A percentile compares a stretch with the other conserved stretches of the same genome.
These are phyloP conservation scores for Daldinia decipiens DNA, from an alignment of 495 filamentous ascomycete species.

Conservation along the genomic window DNA sequence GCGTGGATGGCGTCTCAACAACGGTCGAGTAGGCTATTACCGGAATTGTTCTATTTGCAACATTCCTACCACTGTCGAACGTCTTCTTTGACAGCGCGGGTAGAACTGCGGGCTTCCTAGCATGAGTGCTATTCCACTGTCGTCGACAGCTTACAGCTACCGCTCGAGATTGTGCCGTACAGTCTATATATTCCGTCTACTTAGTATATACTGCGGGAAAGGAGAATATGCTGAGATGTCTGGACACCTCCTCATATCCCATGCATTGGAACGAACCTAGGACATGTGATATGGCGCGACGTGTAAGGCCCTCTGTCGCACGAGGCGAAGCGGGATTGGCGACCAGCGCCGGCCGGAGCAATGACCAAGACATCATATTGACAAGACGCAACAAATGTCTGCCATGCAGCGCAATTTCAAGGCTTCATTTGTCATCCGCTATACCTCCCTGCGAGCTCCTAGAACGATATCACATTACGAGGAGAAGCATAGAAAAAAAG, in stretches of 20 bases:
- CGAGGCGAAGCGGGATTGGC: constrained; percentile 45
- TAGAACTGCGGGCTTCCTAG: constrained; percentile 42
- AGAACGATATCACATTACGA: constrained; percentile 10
- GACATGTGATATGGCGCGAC: constrained; percentile 41
- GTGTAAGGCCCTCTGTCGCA: constrained; percentile 40
- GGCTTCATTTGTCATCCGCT: constrained; percentile 34
- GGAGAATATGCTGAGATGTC: constrained; percentile 14
- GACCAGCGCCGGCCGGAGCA: constrained; percentile 47
- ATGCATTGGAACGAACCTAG: constrained; percentile 41
- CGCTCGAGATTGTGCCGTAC: constrained; percentile 25
- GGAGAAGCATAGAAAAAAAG: constrained; percentile 2
- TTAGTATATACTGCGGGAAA: constrained; percentile 40
- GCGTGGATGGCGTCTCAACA: constrained; percentile 62
- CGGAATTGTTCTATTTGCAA: constrained; percentile 31
- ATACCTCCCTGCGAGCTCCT: constrained; percentile 22
- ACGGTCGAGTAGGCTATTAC: constrained; percentile 47
- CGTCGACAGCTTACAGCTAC: constrained; percentile 21
- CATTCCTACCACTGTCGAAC: constrained; percentile 24
- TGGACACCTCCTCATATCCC: constrained; percentile 23
- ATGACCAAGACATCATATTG: constrained; percentile 46
- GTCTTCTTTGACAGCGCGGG: constrained; percentile 39
- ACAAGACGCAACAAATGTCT: constrained; percentile 27
- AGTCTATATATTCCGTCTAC: constrained; percentile 40
- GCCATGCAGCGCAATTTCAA: constrained; percentile 25
- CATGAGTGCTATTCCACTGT: constrained; percentile 46